phyloP scores from a whole-genome alignment of 1,284 basidiomycete genomes.

The Melampsora larici-populina region DNA sequence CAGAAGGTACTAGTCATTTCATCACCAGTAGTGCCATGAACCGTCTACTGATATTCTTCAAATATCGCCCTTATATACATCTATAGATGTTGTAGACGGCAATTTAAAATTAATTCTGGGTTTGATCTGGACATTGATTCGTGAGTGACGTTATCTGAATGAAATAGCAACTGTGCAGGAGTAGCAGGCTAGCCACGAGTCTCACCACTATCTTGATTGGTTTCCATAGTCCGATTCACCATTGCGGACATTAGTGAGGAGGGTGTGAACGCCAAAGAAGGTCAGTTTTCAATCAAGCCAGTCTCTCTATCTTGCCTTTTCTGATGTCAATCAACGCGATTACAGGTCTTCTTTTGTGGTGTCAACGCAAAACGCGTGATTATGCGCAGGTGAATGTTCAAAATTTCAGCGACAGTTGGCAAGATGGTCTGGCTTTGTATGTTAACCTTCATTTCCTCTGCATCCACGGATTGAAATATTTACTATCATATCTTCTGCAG shows the following conservation, averaged over 20 bases:
- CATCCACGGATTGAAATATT: not conserved
- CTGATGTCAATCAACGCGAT: too few species aligned
- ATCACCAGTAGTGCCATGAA: not conserved
- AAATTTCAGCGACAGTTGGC: slow-evolving; percentile 89
- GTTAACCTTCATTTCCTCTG: slow-evolving; percentile 51
- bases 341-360: slow-evolving; percentile 81
- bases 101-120: slow-evolving; percentile 95
- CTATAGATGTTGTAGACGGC: slow-evolving; percentile 91
- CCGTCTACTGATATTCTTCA: too few species aligned
- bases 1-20: slow-evolving; percentile 66
- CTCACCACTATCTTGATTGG: not conserved
- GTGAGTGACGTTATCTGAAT: slow-evolving; percentile 27
- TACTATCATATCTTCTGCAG: slow-evolving; percentile 56
- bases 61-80: not conserved
- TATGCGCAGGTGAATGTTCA: slow-evolving; percentile 89
- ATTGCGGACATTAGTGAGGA: slow-evolving; percentile 99
- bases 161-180: not conserved
- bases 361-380: slow-evolving; percentile 87
- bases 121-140: slow-evolving; percentile 97
- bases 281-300: slow-evolving; percentile 6
- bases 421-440: slow-evolving; percentile 88
- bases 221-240: slow-evolving; percentile 70
- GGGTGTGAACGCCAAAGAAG: slow-evolving; percentile 93
- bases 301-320: not conserved
- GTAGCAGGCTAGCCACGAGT: not conserved